A percentile compares a stretch with the other conserved stretches of the same genome.
Conservation (phyloP, 1,284 basidiomycete genomes). For the Melampsora larici-populina region DNA sequence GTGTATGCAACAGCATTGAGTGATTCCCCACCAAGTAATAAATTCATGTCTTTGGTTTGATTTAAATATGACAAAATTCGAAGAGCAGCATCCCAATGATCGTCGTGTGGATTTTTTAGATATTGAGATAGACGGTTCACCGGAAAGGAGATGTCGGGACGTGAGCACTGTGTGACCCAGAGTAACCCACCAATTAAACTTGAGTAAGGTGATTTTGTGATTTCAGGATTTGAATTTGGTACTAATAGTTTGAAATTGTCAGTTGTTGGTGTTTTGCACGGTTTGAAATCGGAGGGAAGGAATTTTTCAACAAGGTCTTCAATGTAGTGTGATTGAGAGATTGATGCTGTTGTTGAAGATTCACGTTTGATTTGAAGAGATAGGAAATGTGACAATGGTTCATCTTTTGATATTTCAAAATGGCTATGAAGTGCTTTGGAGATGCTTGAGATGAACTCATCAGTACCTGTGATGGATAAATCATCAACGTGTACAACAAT, state of each 20-base stretch:
- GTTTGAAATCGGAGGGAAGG: background rate
- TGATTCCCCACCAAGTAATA: background rate
- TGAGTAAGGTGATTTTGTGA: no score
- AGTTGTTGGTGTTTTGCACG: no score
- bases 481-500: background rate
- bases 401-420: background rate
- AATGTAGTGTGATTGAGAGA: constrained; percentile 5
- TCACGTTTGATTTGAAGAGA: background rate
- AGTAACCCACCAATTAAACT: constrained; percentile 1
- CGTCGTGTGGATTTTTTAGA: background rate
- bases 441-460: background rate
- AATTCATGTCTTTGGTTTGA: background rate
- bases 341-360: no score
- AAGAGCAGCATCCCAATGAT: background rate
- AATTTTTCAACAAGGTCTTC: background rate
- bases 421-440: background rate
- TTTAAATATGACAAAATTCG: background rate
- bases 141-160: background rate
- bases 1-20: background rate
- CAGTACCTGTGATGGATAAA: background rate
- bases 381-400: background rate
- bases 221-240: no score
- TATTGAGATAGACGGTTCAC: background rate
- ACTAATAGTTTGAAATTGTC: no score
- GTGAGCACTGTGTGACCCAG: background rate